Evolutionary conservation across 345 rosid genomes (phyloP).

Genomic region (Rhizophora mangle): DNA sequence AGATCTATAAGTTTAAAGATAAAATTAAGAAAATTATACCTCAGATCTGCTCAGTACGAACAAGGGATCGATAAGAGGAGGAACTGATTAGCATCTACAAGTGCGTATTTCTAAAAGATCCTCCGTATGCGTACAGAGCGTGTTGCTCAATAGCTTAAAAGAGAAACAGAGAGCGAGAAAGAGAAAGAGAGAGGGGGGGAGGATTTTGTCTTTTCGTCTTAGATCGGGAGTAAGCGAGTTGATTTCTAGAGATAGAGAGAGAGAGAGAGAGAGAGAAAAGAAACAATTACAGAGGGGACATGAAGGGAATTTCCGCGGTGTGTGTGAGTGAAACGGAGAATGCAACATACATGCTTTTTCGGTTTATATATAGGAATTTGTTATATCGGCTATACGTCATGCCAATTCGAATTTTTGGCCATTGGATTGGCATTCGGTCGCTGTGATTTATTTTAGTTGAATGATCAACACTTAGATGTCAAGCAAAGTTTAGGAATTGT

Average conservation of each 20-base stretch:
- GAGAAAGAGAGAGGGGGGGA: not conserved
- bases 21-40: slow-evolving; percentile 1
- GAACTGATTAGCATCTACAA: slow-evolving; percentile 8
- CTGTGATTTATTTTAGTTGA: not conserved
- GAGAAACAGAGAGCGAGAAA: not conserved
- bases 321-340: not conserved
- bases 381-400: not conserved
- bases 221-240: slow-evolving; percentile 4
- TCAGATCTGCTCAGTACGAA: slow-evolving; percentile 14
- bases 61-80: not conserved
- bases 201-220: not conserved
- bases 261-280: not conserved
- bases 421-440: slow-evolving; percentile 14
- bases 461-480: not conserved
- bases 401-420: not conserved
- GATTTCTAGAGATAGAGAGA: not conserved
- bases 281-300: not conserved
- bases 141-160: not conserved
- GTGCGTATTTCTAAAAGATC: not conserved
- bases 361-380: too few relatives aligned
- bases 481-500: not conserved
- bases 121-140: not conserved
- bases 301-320: not conserved
- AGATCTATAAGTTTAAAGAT: not conserved
- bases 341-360: not conserved